A percentile compares a stretch with the other conserved stretches of the same genome.
Conservation (phyloP, 805 yeast species). For the Helenozyma baotianmanensis region DNA sequence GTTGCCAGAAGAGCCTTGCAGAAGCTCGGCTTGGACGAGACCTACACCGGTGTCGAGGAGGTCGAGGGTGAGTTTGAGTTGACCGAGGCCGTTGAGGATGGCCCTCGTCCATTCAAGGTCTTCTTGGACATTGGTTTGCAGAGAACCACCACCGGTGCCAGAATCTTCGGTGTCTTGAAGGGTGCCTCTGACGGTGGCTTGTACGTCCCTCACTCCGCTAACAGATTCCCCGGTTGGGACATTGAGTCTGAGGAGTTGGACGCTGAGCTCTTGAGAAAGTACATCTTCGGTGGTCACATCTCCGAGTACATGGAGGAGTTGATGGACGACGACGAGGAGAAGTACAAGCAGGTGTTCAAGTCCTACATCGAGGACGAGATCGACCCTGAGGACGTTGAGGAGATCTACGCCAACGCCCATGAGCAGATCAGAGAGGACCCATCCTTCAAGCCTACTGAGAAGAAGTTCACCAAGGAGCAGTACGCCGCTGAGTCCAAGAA, state of each 20-base stretch:
- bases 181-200: slow-evolving; percentile 99
- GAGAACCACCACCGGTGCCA: slow-evolving; percentile 99
- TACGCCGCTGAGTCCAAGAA: slow-evolving; percentile 96
- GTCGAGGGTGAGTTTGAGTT: slow-evolving; percentile 98
- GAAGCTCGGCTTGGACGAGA: slow-evolving; percentile 97
- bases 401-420: slow-evolving; percentile 91
- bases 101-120: slow-evolving; percentile 99
- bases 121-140: slow-evolving; percentile 98
- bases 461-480: slow-evolving; percentile 95
- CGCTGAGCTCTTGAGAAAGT: slow-evolving; percentile 94
- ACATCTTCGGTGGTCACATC: slow-evolving; percentile 99
- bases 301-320: slow-evolving; percentile 99
- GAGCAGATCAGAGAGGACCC: slow-evolving; percentile 96
- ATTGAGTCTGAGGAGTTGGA: slow-evolving; percentile 97
- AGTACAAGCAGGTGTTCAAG: slow-evolving; percentile 94
- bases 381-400: slow-evolving; percentile 96
- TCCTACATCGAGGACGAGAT: slow-evolving; percentile 94
- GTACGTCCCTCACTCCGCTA: slow-evolving; percentile 98
- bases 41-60: slow-evolving; percentile 98
- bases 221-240: slow-evolving; percentile 99
- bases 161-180: slow-evolving; percentile 98
- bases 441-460: slow-evolving; percentile 78
- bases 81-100: slow-evolving; percentile 99
- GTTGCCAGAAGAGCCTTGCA: slow-evolving; percentile 98
- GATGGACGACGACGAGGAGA: slow-evolving; percentile 99